A percentile compares a stretch with the other conserved stretches of the same genome.
Evolutionary conservation across 2,329 filamentous ascomycete species (phyloP).

Genomic region (Juglanconis sp.): DNA sequence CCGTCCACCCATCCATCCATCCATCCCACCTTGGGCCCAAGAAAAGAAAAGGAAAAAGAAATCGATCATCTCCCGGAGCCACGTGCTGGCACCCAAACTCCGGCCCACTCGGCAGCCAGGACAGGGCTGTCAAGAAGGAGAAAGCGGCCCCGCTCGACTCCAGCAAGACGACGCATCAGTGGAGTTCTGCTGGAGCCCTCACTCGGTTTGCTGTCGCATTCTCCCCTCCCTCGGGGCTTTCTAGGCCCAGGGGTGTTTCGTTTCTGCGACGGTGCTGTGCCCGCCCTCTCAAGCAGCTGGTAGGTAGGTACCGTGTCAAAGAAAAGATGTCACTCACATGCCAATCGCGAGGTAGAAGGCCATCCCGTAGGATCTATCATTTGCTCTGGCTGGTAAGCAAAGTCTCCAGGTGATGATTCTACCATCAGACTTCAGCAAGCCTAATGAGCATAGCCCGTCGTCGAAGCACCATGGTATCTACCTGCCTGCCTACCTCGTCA

Average conservation of each 20-base stretch:
- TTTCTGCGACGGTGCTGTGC: neutral
- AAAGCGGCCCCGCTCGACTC: neutral
- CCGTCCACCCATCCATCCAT: neutral
- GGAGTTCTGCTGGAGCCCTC: neutral
- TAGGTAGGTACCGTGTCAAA: too few relatives aligned
- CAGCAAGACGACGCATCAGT: neutral
- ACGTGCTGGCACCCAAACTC: neutral
- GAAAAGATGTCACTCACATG: too few relatives aligned
- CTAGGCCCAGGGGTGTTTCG: neutral
- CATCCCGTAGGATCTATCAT: too few relatives aligned
- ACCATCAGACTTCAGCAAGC: too few relatives aligned
- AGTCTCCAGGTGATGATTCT: too few relatives aligned
- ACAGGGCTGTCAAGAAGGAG: neutral
- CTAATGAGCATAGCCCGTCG: too few relatives aligned
- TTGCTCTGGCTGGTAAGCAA: too few relatives aligned
- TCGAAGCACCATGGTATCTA: too few relatives aligned
- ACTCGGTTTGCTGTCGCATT: neutral
- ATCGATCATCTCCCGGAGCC: slow-evolving; percentile 1
- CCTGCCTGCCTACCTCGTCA: neutral
- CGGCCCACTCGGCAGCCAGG: slow-evolving; percentile 5
- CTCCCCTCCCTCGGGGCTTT: neutral
- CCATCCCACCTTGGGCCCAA: neutral
- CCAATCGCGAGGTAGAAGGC: too few relatives aligned
- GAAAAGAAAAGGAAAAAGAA: neutral
- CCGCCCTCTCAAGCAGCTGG: too few relatives aligned